phyloP scores from a whole-genome alignment of 2,329 filamentous ascomycete genomes.

The Paramyrothecium sp. region DNA sequence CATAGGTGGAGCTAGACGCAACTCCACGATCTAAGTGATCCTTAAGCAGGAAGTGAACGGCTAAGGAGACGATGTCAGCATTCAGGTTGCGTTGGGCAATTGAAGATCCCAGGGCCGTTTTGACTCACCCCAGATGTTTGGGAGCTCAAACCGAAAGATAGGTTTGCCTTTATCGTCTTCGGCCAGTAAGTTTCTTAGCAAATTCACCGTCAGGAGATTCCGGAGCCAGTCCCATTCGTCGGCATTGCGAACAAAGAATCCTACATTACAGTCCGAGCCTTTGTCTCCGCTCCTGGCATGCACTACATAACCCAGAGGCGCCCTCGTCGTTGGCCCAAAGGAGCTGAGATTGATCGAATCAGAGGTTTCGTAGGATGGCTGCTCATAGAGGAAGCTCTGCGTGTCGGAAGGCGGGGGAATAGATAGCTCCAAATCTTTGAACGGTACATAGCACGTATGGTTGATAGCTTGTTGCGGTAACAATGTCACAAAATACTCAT shows the following conservation, averaged over 20 bases:
- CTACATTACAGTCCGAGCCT: background rate
- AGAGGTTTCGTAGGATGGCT: constrained; percentile 21
- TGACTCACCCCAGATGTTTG: constrained; percentile 8
- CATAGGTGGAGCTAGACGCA: constrained; percentile 35
- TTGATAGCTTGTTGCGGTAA: constrained; percentile 20
- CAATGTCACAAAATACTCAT: constrained; percentile 16
- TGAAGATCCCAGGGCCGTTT: no score
- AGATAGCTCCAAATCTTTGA: constrained; percentile 10
- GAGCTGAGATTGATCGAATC: constrained; percentile 9
- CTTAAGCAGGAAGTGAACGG: constrained; percentile 37
- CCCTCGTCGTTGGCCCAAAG: constrained; percentile 18
- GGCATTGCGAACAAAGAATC: background rate
- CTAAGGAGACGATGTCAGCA: constrained; percentile 3
- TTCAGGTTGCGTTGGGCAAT: no score
- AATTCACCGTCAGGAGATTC: background rate
- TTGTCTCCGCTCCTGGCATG: constrained; percentile 18
- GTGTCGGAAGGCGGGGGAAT: constrained; percentile 18
- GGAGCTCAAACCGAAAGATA: background rate
- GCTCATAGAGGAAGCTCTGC: constrained; percentile 15
- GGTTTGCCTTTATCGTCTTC: background rate
- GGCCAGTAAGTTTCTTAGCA: background rate
- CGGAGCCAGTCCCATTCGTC: background rate
- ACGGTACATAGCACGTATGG: constrained; percentile 17
- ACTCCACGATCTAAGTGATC: constrained; percentile 40
- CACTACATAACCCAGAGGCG: constrained; percentile 23